Evolutionary conservation across 2,329 filamentous ascomycete species (phyloP).

Genomic region (Davidsoniella eucalypti): DNA sequence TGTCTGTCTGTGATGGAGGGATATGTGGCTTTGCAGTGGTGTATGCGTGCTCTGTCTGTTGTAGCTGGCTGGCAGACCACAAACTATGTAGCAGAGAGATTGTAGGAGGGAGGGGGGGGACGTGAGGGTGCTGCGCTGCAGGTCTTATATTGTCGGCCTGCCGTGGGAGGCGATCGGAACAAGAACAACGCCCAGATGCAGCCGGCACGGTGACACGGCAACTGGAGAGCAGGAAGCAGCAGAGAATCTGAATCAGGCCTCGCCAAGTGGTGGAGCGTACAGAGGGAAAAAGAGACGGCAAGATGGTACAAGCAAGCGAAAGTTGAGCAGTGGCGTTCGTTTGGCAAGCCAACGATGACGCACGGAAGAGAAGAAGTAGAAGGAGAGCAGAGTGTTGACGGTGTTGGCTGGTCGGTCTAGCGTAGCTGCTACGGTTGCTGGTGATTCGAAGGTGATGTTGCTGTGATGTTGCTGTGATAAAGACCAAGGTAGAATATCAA

Average conservation of each 20-base stretch:
- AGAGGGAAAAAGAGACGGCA: background rate
- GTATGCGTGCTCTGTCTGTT: too few species aligned
- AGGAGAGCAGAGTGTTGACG: background rate
- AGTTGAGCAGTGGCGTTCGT: conserved; percentile 3
- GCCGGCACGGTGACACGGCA: too few species aligned
- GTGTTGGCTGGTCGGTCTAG: too few species aligned
- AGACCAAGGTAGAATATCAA: too few species aligned
- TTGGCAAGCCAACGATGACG: conserved; percentile 2
- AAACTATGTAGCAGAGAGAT: too few species aligned
- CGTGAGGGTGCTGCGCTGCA: background rate
- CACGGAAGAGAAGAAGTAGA: background rate
- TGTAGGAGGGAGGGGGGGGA: too few species aligned
- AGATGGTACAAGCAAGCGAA: background rate
- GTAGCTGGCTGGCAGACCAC: too few species aligned
- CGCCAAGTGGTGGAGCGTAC: conserved; percentile 5
- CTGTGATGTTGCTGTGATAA: too few species aligned
- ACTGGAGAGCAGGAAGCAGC: background rate
- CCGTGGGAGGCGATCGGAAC: background rate
- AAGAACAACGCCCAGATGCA: background rate
- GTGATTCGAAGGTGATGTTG: too few species aligned
- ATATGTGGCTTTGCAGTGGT: too few species aligned
- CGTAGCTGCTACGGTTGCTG: too few species aligned
- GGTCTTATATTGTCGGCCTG: background rate
- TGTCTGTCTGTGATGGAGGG: background rate
- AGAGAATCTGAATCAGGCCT: conserved; percentile 5